phyloP scores from a whole-genome alignment of 192 early-diverging fungal genomes.

The Phlyctochytrium planicorne region DNA sequence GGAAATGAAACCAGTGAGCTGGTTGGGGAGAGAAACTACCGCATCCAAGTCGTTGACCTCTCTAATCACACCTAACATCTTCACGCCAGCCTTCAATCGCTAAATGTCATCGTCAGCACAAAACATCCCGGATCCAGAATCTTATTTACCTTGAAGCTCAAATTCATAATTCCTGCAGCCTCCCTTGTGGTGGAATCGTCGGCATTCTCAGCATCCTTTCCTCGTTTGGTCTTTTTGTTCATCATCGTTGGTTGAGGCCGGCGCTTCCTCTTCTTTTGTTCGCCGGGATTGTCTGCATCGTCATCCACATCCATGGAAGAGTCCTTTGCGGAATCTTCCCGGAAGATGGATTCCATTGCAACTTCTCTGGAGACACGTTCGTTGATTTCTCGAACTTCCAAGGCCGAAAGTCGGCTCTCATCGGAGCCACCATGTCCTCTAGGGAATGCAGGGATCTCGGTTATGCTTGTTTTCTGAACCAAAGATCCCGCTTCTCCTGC shows the following conservation, averaged over 20 bases:
- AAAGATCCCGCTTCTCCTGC: not conserved
- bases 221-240: conserved; percentile 2
- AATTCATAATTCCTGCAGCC: conserved; percentile 16
- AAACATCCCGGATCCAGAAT: not conserved
- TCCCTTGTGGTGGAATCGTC: too few species aligned
- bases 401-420: not conserved
- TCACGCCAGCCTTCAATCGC: conserved; percentile 69
- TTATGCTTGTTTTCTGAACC: not conserved
- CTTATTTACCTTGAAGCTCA: not conserved
- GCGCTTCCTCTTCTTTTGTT: not conserved
- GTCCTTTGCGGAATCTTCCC: not conserved
- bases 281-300: not conserved
- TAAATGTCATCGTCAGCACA: not conserved
- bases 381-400: conserved; percentile 1
- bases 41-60: conserved; percentile 81
- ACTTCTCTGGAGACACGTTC: not conserved
- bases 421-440: not conserved
- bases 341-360: not conserved
- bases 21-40: conserved; percentile 79
- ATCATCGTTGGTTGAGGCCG: conserved; percentile 15
- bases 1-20: conserved; percentile 76
- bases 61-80: conserved; percentile 74
- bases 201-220: not conserved
- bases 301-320: not conserved
- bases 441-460: not conserved